Base-by-base conservation (phyloP, 257 asterid species). In the Echium plantagineum region DNA sequence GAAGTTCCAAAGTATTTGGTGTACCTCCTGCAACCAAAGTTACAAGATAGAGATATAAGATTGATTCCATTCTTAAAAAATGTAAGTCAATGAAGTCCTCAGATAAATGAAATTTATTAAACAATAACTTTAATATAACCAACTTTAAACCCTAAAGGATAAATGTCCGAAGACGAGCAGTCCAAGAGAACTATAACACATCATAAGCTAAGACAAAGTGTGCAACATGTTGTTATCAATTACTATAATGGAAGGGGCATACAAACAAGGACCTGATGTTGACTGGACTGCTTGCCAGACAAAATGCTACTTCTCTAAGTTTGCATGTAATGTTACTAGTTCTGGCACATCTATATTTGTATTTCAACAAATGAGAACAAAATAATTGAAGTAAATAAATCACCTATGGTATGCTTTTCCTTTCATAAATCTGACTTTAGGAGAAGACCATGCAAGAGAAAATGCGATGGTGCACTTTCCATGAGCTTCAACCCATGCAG, bases 401-500 rank as follows among this genome's bases (percentile, higher is more conserved):
- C 85, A 89, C 99, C 99, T 83, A 68, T 78, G 74, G 70, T 93
- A 93, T 48, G 97, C 80, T 72, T 86, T 93, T 31, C 97, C 99
- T 72, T 93, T 93, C 87, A 86, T 78, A 64, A 89, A 93, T 75
- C 83, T 89, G 54, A 93, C 95, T 83, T 89, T 80, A 13, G 99
- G 99, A 62, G 96, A 89, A 1, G 97, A 84, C 99, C 99, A 93
- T 51, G 97, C 81, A 72, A 93, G 80, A 46, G 99, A 72, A 67
- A 93, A 93, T 49, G 97, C 89, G 63, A 93, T 74, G 9, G 96
- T 86, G 83, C 94, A 83, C 75, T 89, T 89, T 57, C 99, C 99
- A 66, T 93, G 90, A 64, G 99, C 90, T 69, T 89, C 99, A 10
- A 93, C 99, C 97, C 99, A 93, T 10, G 97, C 63, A 7, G 96